Base-by-base conservation (phyloP, 345 rosid species). In the Eucalyptus viminalis region DNA sequence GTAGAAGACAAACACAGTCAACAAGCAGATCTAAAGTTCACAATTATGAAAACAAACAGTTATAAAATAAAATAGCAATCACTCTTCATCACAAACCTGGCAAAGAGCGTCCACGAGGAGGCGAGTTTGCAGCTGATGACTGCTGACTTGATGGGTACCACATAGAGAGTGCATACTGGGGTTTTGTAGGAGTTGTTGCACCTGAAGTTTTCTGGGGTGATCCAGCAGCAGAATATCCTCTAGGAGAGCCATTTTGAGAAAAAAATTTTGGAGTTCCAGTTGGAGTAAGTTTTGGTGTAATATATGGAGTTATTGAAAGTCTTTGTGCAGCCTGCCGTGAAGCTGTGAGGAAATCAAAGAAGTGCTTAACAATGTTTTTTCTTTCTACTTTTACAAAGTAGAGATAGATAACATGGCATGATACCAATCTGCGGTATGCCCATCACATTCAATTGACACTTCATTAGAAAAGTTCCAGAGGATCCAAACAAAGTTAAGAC, bases 101-200 rank as follows among this genome's bases (percentile, higher is more conserved):
- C 86, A 92, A 88, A 85, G 98, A 87, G 86, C 93, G 97, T 9
- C 94, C 92, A 80, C 96, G 95, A 80, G 99, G 98, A 89, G 99
- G 98, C 88, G 99, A 98, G 92, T 94, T 97, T 89, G 98, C 92
- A 43, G 98, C 94, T 80, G 98, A 98, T 86, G 99, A 95, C 92
- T 95, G 97, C 90, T 97, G 98, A 93, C 99, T 98, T 90, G 98
- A 91, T 86, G 97, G 92, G 88, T 95, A 97, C 99, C 98, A 97
- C 87, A 97, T 92, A 86, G 97, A 92, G 60, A 94, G 53, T 54
- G 91, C 98, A 89, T 94, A 93, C n/a, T 90, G 95, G 27, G 92
- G 13, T 89, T 92, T 95, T 89, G 94, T 90, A 5, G 99, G 99
- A 72, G 99, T 96, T 72, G 95, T 90, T 29, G 94, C 87, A 9